Base-by-base conservation (phyloP, 805 yeast genomes). In the Metahyphopichia silvanorum region DNA sequence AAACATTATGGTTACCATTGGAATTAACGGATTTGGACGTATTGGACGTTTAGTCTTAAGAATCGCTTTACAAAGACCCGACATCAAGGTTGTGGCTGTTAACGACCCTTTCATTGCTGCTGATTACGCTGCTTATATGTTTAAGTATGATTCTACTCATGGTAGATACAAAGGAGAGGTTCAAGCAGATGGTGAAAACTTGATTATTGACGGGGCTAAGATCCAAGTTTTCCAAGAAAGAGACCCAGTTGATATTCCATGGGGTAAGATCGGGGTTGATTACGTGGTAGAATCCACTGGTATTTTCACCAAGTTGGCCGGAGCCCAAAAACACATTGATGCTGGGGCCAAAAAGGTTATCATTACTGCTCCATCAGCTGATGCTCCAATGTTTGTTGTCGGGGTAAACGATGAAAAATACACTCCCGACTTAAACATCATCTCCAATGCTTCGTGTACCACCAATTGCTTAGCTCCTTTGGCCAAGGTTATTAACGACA, bases 391-490 rank as follows among this genome's bases (percentile, higher is more conserved):
- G 61, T 57, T 57, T 37, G 61, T 55, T 41, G 55, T 57, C 21
- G 63, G 63, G 44, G 63, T 57, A 35, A 57, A 57, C 44, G 54
- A 51, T 40, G 54, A 57, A 20, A 46, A 51, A 43, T 57, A 57
- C 53, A 54, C 63, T 24, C 44, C 60, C 32, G 61, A 56, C 47
- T 46, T 55, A 38, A 47, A 44, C 42, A 57, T 57, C 32, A 47
- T 57, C 29, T 57, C 63, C 36, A 57, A 57, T 49, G 63, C 63
- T 35, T 57, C 63, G 29, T 57, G 63, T 51, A 57, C 63, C 47
- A 57, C 63, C 44, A 57, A 57, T 51, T 55, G 63, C 46, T 55
- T 57, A 51, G 63, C 63, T 40, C 60, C 61, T 40, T 55, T 57
- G 44, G 63, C 63, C 46, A 57, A 57, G 52, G 61, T 57, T 32